A percentile compares a stretch with the other conserved stretches of the same genome.
phyloP scores from a whole-genome alignment of 768 basidiomycete species.

The Termitomyces sp. region DNA sequence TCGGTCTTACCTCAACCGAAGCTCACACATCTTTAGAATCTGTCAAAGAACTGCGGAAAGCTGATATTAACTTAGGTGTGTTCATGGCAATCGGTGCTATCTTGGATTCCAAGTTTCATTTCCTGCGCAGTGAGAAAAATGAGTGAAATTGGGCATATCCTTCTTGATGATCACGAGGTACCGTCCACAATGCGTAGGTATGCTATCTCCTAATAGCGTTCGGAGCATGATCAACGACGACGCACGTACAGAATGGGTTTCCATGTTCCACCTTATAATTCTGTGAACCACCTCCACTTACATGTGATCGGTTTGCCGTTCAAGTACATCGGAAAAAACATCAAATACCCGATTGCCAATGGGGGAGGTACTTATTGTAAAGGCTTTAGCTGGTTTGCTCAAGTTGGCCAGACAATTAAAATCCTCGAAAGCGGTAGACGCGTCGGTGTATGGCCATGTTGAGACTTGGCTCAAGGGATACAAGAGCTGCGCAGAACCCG shows the following conservation, averaged over 20 bases:
- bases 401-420: slow-evolving; percentile 51
- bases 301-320: slow-evolving; percentile 72
- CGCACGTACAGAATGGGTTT: slow-evolving; percentile 60
- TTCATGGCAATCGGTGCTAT: not conserved
- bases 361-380: slow-evolving; percentile 43
- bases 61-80: slow-evolving; percentile 47
- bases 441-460: slow-evolving; percentile 50
- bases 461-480: slow-evolving; percentile 5
- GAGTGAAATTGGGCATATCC: slow-evolving; percentile 40
- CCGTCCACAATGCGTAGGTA: slow-evolving; percentile 42
- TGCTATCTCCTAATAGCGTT: not conserved
- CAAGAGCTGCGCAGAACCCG: not conserved
- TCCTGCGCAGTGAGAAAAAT: slow-evolving; percentile 23
- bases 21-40: slow-evolving; percentile 36
- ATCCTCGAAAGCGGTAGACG: slow-evolving; percentile 51
- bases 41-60: slow-evolving; percentile 39
- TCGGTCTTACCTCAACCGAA: not conserved
- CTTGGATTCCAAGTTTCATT: not conserved
- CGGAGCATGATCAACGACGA: slow-evolving; percentile 6
- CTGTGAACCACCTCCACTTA: slow-evolving; percentile 68
- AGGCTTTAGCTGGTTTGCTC: slow-evolving; percentile 71
- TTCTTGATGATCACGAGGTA: slow-evolving; percentile 46
- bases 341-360: slow-evolving; percentile 45
- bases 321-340: slow-evolving; percentile 27
- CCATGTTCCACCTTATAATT: slow-evolving; percentile 77